These are phyloP conservation scores for Graphilbum fragrans DNA, from an alignment of 2,329 filamentous ascomycete genomes.

Conservation along the genomic window DNA sequence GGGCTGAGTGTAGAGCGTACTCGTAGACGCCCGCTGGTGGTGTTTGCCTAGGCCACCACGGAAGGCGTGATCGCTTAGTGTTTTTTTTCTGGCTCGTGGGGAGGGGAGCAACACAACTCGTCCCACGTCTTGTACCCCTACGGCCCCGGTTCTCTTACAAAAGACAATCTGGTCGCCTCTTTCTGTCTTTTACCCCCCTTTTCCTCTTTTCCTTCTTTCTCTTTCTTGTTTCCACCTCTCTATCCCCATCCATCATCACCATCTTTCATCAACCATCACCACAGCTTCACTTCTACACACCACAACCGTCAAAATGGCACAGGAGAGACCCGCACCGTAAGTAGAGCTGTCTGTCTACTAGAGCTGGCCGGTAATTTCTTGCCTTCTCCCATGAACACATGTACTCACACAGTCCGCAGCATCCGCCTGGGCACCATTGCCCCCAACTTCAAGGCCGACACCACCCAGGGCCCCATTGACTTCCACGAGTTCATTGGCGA, in stretches of 20 bases:
- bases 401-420: constrained; percentile 19
- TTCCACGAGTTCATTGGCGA: constrained; percentile 73
- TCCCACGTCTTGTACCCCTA: no score
- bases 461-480: constrained; percentile 64
- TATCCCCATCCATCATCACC: background rate
- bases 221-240: background rate
- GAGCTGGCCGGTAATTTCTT: background rate
- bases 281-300: background rate
- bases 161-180: no score
- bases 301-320: constrained; percentile 18
- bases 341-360: constrained; percentile 6
- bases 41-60: background rate
- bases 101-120: no score
- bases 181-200: background rate
- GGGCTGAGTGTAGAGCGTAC: no score
- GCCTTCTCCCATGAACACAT: background rate
- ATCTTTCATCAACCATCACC: background rate
- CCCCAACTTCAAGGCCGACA: constrained; percentile 76
- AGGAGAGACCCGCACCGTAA: constrained; percentile 21
- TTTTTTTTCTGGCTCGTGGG: background rate
- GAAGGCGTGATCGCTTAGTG: constrained; percentile 11
- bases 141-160: no score
- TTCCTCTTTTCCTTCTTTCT: background rate
- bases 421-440: constrained; percentile 56
- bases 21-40: background rate